A percentile compares a stretch with the other conserved stretches of the same genome.
Conservation (phyloP, 768 basidiomycete species). For the Russula earlei region DNA sequence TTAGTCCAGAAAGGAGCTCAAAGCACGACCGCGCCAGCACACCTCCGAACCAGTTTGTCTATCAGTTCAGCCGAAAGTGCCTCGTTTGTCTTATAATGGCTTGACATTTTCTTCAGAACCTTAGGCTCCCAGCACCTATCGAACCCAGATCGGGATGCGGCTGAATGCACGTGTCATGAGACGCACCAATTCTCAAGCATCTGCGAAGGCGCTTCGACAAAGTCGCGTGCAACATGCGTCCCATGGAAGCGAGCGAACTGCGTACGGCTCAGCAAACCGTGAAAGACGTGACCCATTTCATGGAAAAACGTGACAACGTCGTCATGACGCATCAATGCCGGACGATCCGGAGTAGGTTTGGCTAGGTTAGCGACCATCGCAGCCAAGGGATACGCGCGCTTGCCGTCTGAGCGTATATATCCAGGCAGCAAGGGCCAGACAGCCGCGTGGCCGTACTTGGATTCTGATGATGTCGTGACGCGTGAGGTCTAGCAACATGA, state of each 20-base stretch:
- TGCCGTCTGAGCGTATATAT: conserved; percentile 45
- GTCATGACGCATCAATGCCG: conserved; percentile 79
- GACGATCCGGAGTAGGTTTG: conserved; percentile 70
- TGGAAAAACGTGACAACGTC: conserved; percentile 91
- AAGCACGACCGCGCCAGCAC: conserved; percentile 3
- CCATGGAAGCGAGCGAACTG: conserved; percentile 75
- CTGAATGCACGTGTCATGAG: not conserved
- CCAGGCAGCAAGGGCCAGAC: conserved; percentile 73
- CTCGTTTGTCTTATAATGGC: conserved; percentile 68
- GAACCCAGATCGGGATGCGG: not conserved
- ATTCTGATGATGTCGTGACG: conserved; percentile 34
- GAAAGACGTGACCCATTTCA: conserved; percentile 60
- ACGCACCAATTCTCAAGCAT: conserved; percentile 84
- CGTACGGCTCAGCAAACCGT: conserved; percentile 54
- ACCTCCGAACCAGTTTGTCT: conserved; percentile 74
- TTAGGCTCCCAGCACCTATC: conserved; percentile 72
- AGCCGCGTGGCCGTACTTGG: conserved; percentile 81
- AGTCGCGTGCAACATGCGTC: conserved; percentile 69
- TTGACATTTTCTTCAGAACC: conserved; percentile 68
- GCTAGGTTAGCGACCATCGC: conserved; percentile 91
- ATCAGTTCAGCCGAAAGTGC: conserved; percentile 65
- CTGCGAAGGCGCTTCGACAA: conserved; percentile 85
- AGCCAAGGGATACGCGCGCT: conserved; percentile 60
- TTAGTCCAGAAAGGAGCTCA: not conserved
- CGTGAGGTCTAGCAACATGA: not conserved